Conservation (phyloP, 352 stramenopile genomes). For the Globisporangium ultimum region DNA sequence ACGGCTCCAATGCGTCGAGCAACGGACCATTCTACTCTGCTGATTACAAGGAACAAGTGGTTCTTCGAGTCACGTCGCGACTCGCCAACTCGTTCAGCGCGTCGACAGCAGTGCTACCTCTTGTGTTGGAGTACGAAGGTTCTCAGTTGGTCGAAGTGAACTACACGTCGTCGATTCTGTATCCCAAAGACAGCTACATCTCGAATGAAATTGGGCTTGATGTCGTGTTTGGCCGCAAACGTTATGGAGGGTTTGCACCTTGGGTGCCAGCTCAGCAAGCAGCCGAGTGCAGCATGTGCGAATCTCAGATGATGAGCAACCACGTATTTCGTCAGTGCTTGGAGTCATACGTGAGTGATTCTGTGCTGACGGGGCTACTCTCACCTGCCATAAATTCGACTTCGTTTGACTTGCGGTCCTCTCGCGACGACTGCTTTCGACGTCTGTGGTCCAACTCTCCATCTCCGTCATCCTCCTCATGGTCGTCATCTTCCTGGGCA, state of each 20-base stretch:
- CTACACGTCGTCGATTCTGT: constrained; percentile 30
- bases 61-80: constrained; percentile 30
- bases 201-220: constrained; percentile 9
- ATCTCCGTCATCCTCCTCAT: constrained; percentile 6
- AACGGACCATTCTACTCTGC: constrained; percentile 34
- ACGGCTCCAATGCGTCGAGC: constrained; percentile 10
- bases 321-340: not conserved
- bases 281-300: constrained; percentile 1
- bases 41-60: constrained; percentile 35
- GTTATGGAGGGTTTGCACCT: constrained; percentile 1
- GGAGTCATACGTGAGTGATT: not conserved
- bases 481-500: too few species aligned
- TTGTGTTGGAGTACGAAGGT: constrained; percentile 38
- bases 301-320: not conserved
- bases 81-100: constrained; percentile 16
- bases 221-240: constrained; percentile 7
- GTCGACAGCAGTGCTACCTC: constrained; percentile 28
- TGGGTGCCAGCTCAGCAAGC: constrained; percentile 7
- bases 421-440: not conserved
- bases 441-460: not conserved
- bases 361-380: constrained; percentile 1
- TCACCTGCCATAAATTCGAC: constrained; percentile 1
- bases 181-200: constrained; percentile 7
- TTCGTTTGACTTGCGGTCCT: constrained; percentile 1
- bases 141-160: constrained; percentile 40